A percentile compares a stretch with the other conserved stretches of the same genome.
Conservation (phyloP, 768 basidiomycete genomes). For the Lactarius psammicola region DNA sequence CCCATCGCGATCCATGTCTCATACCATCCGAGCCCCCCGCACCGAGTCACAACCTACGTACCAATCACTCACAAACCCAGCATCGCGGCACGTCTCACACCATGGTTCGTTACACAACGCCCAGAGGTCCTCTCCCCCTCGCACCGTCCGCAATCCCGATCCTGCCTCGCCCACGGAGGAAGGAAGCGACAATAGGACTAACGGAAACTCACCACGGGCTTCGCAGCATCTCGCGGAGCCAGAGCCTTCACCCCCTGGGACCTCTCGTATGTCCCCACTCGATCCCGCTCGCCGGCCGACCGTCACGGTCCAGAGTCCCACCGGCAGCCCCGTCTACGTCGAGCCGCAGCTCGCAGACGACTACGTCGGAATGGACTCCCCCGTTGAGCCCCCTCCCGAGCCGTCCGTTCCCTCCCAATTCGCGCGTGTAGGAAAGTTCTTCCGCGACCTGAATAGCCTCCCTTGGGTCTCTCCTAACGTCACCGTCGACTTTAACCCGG, state of each 20-base stretch:
- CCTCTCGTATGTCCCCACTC: constrained; percentile 6
- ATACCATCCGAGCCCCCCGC: constrained; percentile 20
- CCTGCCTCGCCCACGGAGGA: constrained; percentile 20
- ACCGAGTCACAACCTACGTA: constrained; percentile 27
- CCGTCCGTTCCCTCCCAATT: constrained; percentile 21
- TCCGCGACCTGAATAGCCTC: constrained; percentile 26
- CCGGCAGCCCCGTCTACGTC: constrained; percentile 17
- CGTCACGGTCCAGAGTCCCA: constrained; percentile 26
- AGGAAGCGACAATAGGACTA: background rate
- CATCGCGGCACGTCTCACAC: constrained; percentile 18
- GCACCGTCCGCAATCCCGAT: constrained; percentile 29
- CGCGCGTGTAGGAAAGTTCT: constrained; percentile 25
- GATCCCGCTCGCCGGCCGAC: constrained; percentile 17
- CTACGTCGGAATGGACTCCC: constrained; percentile 25
- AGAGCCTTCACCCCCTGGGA: background rate
- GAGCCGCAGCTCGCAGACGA: constrained; percentile 22
- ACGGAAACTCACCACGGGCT: constrained; percentile 1
- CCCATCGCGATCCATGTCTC: constrained; percentile 18
- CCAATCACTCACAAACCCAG: constrained; percentile 24
- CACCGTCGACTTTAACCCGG: constrained; percentile 27
- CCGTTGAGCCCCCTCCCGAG: constrained; percentile 12
- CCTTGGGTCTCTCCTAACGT: constrained; percentile 28
- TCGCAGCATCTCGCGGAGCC: background rate
- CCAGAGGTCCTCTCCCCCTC: constrained; percentile 22
- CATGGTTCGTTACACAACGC: constrained; percentile 20